These are phyloP conservation scores for Sicyos edulis DNA, from an alignment of 306 rosid species.

Conservation along the genomic window DNA sequence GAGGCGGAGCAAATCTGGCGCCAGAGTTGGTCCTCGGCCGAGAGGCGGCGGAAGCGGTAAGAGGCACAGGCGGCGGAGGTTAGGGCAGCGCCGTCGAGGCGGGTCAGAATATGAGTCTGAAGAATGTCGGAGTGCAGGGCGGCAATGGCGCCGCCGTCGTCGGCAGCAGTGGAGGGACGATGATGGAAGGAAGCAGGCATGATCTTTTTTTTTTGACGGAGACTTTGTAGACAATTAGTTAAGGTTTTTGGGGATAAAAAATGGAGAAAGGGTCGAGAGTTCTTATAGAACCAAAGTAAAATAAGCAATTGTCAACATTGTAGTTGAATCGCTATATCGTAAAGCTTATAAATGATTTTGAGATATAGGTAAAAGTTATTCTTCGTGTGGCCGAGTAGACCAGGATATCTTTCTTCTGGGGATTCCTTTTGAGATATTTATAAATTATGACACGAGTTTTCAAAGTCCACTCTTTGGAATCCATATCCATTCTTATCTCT, in stretches of 20 bases:
- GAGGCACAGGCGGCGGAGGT: constrained; percentile 46
- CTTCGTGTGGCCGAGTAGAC: not conserved
- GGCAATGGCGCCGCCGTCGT: constrained; percentile 26
- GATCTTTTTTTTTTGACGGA: not conserved
- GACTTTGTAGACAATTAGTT: not conserved
- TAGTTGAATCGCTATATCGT: not conserved
- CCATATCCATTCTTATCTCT: not conserved
- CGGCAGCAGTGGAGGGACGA: not conserved
- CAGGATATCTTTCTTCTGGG: not conserved
- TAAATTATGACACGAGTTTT: not conserved
- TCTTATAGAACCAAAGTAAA: not conserved
- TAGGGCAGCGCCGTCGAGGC: constrained; percentile 66
- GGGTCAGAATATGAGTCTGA: constrained; percentile 55
- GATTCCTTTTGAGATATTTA: not conserved
- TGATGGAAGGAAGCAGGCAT: constrained; percentile 13
- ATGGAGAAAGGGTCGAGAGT: not conserved
- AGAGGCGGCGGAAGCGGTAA: constrained; percentile 44
- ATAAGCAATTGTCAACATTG: not conserved
- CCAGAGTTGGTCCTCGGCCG: constrained; percentile 61
- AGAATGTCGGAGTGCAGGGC: constrained; percentile 55
- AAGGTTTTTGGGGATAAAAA: not conserved
- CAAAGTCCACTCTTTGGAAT: not conserved
- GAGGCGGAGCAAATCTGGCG: constrained; percentile 34
- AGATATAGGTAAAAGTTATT: not conserved
- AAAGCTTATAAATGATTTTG: not conserved